Evolutionary conservation across 331 rosid genomes (phyloP).

Genomic region (Phaseolus coccineus): DNA sequence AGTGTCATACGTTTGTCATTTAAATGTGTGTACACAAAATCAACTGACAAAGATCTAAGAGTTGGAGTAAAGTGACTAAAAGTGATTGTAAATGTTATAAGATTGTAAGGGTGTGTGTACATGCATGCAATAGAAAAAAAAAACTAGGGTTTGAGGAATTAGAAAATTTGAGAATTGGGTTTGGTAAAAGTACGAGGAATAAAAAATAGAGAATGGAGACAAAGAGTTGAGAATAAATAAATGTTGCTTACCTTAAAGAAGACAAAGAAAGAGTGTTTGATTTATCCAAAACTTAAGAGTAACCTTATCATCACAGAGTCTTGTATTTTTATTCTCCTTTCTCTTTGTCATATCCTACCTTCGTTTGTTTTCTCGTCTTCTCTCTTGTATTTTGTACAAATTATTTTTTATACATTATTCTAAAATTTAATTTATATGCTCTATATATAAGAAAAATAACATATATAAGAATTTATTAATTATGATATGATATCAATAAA

Average conservation of each 20-base stretch:
- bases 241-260: conserved; percentile 45
- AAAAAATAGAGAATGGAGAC: background rate
- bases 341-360: too few species aligned
- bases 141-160: conserved; percentile 45
- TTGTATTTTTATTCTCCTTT: too few species aligned
- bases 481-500: too few species aligned
- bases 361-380: too few species aligned
- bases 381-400: too few species aligned
- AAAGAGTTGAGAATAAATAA: conserved; percentile 4
- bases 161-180: conserved; percentile 24
- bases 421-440: too few species aligned
- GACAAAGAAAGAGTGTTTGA: conserved; percentile 11
- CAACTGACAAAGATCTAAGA: background rate
- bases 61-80: background rate
- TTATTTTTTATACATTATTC: too few species aligned
- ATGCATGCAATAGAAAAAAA: background rate
- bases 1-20: too few species aligned
- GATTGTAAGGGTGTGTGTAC: background rate
- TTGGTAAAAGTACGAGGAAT: background rate
- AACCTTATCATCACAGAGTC: too few species aligned
- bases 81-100: conserved; percentile 1
- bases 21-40: background rate
- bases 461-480: too few species aligned
- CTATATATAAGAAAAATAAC: too few species aligned
- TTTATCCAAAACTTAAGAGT: conserved; percentile 38